phyloP scores from a whole-genome alignment of 768 basidiomycete genomes.

The Rhodotorula kratochvilovae region DNA sequence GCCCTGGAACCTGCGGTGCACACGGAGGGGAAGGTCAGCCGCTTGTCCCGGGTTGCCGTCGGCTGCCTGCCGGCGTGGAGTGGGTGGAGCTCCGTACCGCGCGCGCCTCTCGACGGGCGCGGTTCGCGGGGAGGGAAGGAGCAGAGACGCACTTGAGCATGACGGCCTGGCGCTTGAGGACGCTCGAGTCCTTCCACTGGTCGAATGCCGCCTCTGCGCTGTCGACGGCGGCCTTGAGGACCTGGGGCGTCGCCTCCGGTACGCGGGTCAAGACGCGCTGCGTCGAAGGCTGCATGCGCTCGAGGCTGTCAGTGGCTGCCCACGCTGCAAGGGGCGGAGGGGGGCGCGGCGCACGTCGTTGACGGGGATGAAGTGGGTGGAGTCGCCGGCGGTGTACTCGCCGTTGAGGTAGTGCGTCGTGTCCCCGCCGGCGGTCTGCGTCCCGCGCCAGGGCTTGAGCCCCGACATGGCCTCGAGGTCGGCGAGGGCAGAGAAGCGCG shows the following conservation, averaged over 20 bases:
- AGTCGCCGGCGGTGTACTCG: constrained; percentile 76
- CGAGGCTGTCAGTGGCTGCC: not conserved
- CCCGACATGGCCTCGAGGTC: constrained; percentile 16
- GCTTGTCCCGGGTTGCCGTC: not conserved
- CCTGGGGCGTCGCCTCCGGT: constrained; percentile 74
- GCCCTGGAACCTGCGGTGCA: constrained; percentile 75
- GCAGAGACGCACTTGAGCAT: constrained; percentile 71
- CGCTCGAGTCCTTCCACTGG: constrained; percentile 78
- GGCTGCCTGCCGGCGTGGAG: not conserved
- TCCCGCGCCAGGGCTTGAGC: constrained; percentile 69
- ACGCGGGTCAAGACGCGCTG: constrained; percentile 84
- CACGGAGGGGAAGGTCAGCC: not conserved
- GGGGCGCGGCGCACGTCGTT: constrained; percentile 53
- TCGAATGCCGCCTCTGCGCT: constrained; percentile 81
- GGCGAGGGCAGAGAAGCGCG: constrained; percentile 1
- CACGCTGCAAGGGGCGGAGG: not conserved
- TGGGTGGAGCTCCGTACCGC: not conserved
- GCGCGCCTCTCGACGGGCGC: not conserved
- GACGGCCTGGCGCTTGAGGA: constrained; percentile 80
- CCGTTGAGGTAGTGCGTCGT: constrained; percentile 92
- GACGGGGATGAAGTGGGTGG: constrained; percentile 76
- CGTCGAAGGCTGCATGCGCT: constrained; percentile 65
- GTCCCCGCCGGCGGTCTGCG: constrained; percentile 72
- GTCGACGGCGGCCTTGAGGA: constrained; percentile 77
- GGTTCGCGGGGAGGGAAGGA: not conserved